Evolutionary conservation across 2,329 filamentous ascomycete genomes (phyloP).

Genomic region (Curvularia verruculosa): DNA sequence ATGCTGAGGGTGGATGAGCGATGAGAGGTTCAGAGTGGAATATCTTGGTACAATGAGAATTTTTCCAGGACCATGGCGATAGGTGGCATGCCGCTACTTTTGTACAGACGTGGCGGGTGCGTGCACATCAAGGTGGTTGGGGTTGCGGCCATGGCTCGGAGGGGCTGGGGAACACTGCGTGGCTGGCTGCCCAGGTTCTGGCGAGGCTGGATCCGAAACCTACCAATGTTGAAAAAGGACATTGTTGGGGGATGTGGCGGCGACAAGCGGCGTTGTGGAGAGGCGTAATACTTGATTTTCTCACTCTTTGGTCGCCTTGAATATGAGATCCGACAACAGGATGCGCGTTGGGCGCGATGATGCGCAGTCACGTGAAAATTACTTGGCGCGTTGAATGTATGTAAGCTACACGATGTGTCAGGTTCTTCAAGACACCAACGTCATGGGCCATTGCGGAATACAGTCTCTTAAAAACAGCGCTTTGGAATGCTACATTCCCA

Average conservation of each 20-base stretch:
- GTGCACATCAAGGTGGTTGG: conserved; percentile 33
- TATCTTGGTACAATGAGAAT: not conserved
- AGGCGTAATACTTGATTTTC: not conserved
- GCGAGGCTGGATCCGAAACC: conserved; percentile 26
- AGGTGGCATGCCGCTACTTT: conserved; percentile 34
- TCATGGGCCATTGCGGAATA: not conserved
- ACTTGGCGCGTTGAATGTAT: conserved; percentile 15
- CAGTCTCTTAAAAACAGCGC: not conserved
- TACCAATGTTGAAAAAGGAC: not conserved
- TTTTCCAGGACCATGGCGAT: conserved; percentile 10
- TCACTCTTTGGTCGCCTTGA: not conserved
- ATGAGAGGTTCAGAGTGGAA: not conserved
- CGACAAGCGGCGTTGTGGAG: not conserved
- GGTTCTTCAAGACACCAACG: not conserved
- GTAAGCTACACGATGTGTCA: not conserved
- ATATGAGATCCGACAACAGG: not conserved
- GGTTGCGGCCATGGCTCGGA: conserved; percentile 15
- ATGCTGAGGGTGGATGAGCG: not conserved
- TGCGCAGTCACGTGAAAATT: conserved; percentile 16
- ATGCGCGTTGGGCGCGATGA: not conserved
- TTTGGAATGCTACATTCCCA: not conserved
- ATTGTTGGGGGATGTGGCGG: conserved; percentile 4
- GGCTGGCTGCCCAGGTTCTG: conserved; percentile 14
- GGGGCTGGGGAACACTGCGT: conserved; percentile 16
- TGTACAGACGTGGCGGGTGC: conserved; percentile 35